Conservation (phyloP, 441 rosid genomes). For the Lepidium campestre region DNA sequence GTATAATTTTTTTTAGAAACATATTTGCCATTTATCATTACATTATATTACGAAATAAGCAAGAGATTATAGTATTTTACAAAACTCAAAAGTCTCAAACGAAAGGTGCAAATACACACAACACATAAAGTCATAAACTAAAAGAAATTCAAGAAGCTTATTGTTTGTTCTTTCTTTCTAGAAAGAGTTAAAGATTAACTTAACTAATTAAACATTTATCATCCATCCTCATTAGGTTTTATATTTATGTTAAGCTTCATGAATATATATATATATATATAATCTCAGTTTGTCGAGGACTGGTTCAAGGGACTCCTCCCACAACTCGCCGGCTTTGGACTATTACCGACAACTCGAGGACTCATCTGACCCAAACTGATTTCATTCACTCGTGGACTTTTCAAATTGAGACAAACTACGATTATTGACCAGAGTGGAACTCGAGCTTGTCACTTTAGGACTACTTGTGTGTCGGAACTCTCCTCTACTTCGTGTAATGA, state of each 20-base stretch:
- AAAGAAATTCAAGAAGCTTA: background rate
- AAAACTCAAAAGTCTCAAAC: conserved; percentile 8
- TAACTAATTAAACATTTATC: conserved; percentile 15
- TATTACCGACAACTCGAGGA: conserved; percentile 38
- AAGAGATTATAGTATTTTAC: conserved; percentile 18
- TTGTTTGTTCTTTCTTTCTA: background rate
- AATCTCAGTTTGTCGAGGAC: conserved; percentile 17
- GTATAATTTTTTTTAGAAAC: too few species aligned
- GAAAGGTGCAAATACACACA: conserved; percentile 2
- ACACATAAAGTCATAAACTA: background rate
- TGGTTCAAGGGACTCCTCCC: conserved; percentile 52
- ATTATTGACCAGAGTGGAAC: conserved; percentile 43
- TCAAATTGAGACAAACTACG: conserved; percentile 31
- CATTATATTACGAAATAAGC: conserved; percentile 17
- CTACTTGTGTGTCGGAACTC: conserved; percentile 77
- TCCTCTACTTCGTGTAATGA: conserved; percentile 83
- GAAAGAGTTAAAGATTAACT: background rate
- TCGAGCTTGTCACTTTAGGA: conserved; percentile 72
- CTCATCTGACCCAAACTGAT: conserved; percentile 45
- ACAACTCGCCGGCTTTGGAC: conserved; percentile 38
- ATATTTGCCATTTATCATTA: too few species aligned
- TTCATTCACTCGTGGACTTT: conserved; percentile 73
- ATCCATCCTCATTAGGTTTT: background rate
- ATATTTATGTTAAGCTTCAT: background rate
- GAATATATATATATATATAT: background rate